Evolutionary conservation across 2,329 filamentous ascomycete genomes (phyloP).

Genomic region (Verticillium longisporum): DNA sequence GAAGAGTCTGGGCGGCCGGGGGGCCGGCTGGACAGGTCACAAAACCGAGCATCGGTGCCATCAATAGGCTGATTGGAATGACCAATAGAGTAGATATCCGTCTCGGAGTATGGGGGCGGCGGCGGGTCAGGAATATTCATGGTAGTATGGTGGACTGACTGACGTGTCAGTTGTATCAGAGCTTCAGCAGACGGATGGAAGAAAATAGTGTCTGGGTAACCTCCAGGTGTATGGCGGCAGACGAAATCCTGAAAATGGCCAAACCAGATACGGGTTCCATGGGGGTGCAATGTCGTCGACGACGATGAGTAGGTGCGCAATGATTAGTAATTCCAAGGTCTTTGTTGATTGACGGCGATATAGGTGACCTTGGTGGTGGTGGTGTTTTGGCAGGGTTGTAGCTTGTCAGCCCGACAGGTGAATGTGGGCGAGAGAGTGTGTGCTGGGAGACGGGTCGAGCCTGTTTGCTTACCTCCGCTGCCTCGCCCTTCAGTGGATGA

Average conservation of each 20-base stretch:
- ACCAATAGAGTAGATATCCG: conserved; percentile 44
- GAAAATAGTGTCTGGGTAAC: too few species aligned
- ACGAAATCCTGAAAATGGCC: too few species aligned
- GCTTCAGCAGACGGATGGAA: too few species aligned
- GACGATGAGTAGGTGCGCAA: too few species aligned
- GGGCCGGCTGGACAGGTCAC: conserved; percentile 21
- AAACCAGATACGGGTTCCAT: too few species aligned
- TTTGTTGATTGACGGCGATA: too few species aligned
- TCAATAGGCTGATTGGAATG: conserved; percentile 1
- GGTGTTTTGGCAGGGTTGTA: too few species aligned
- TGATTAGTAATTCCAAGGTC: too few species aligned
- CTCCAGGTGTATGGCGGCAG: too few species aligned
- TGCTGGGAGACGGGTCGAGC: background rate
- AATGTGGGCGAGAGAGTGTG: background rate
- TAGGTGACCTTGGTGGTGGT: too few species aligned
- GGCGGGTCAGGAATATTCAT: conserved; percentile 29
- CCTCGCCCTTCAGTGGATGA: background rate
- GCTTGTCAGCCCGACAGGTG: background rate
- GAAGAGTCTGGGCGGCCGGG: background rate
- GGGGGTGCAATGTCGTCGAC: too few species aligned
- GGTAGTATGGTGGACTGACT: background rate
- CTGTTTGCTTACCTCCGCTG: background rate
- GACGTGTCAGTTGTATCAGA: background rate
- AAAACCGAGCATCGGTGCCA: conserved; percentile 28
- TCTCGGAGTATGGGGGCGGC: conserved; percentile 52